A percentile compares a stretch with the other conserved stretches of the same genome.
Evolutionary conservation across 2,329 filamentous ascomycete genomes (phyloP).

Genomic region (Colletotrichum liriopes): DNA sequence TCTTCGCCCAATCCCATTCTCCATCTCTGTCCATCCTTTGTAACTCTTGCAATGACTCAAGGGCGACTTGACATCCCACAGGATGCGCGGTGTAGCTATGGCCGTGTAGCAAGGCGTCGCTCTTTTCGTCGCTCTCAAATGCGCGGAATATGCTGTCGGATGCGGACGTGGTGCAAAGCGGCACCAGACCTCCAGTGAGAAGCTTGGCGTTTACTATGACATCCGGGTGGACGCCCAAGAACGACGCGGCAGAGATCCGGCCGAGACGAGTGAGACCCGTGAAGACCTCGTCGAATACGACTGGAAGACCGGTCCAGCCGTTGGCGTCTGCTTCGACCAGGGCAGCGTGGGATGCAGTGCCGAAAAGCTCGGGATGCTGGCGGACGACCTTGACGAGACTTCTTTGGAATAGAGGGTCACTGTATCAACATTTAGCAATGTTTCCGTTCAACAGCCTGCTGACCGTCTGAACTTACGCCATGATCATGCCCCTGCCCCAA

Average conservation of each 20-base stretch:
- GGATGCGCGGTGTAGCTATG: conserved; percentile 92
- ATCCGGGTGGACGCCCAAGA: conserved; percentile 79
- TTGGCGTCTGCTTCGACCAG: conserved; percentile 43
- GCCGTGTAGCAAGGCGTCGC: conserved; percentile 84
- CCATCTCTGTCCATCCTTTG: conserved; percentile 68
- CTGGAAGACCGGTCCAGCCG: conserved; percentile 81
- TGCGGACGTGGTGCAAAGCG: conserved; percentile 82
- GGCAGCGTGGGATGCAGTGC: conserved; percentile 43
- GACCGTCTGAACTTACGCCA: conserved; percentile 70
- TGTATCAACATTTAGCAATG: conserved; percentile 52
- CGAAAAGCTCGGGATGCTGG: conserved; percentile 69
- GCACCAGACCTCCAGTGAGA: conserved; percentile 84
- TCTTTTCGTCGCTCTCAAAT: conserved; percentile 81
- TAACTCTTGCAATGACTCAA: conserved; percentile 76
- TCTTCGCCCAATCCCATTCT: conserved; percentile 70
- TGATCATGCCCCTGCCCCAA: conserved; percentile 90
- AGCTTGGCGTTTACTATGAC: conserved; percentile 88
- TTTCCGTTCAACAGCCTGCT: not conserved
- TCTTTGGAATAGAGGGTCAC: conserved; percentile 86
- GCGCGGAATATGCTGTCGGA: conserved; percentile 81
- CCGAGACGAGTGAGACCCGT: conserved; percentile 88
- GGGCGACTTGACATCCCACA: conserved; percentile 83
- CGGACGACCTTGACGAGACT: conserved; percentile 79
- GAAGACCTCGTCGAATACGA: conserved; percentile 91
- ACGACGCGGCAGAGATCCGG: conserved; percentile 77